Evolutionary conservation across 345 rosid species (phyloP).

Genomic region (Sonneratia alba): DNA sequence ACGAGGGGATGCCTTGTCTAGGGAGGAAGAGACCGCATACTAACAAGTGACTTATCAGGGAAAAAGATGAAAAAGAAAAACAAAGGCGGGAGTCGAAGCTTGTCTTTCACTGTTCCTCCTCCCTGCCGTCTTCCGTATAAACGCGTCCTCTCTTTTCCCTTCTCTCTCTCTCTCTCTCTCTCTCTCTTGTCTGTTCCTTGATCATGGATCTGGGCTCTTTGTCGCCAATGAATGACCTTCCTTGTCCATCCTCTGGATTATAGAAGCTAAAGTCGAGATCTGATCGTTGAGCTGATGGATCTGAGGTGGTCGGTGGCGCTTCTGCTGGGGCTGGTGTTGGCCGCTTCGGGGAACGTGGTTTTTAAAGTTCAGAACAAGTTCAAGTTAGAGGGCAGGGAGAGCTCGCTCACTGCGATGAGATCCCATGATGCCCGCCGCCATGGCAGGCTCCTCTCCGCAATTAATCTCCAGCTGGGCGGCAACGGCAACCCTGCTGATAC

Average conservation of each 20-base stretch:
- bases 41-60: no score
- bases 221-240: neutral
- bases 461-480: conserved; percentile 34
- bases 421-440: conserved; percentile 36
- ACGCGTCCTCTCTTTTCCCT: neutral
- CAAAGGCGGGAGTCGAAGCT: neutral
- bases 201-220: neutral
- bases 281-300: conserved; percentile 13
- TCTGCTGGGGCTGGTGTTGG: neutral
- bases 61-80: neutral
- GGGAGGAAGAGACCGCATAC: neutral
- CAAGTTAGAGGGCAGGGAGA: conserved; percentile 6
- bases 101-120: neutral
- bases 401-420: conserved; percentile 19
- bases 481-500: conserved; percentile 32
- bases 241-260: neutral
- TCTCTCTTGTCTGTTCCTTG: neutral
- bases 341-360: conserved; percentile 21
- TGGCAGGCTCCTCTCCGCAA: conserved; percentile 23
- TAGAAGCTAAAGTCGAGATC: neutral
- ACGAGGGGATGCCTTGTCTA: neutral
- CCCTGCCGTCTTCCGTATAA: neutral
- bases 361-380: conserved; percentile 27
- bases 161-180: neutral
- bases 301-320: conserved; percentile 9